phyloP scores from a whole-genome alignment of 169 alveolate species.

The Babesia divergens region DNA sequence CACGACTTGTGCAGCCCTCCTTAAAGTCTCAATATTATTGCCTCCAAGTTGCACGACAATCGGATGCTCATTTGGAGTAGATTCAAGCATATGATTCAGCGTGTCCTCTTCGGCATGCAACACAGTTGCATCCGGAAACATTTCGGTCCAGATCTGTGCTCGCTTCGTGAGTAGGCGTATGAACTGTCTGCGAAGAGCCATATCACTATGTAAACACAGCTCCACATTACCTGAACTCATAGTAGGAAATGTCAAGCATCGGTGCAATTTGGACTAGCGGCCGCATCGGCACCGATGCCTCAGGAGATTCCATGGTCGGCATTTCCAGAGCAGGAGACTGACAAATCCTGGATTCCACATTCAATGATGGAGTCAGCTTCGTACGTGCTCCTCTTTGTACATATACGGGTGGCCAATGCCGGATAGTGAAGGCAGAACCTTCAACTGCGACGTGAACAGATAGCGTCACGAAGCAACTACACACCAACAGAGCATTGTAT shows the following conservation, averaged over 20 bases:
- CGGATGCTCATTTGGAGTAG: slow-evolving; percentile 77
- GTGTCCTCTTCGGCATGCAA: slow-evolving; percentile 67
- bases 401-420: too few relatives aligned
- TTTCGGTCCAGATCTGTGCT: slow-evolving; percentile 90
- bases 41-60: slow-evolving; percentile 94
- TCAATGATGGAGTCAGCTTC: too few relatives aligned
- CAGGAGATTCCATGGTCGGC: too few relatives aligned
- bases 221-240: slow-evolving; percentile 79
- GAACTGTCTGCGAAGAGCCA: slow-evolving; percentile 46
- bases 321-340: too few relatives aligned
- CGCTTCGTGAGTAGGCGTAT: slow-evolving; percentile 84
- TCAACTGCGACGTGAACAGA: not conserved
- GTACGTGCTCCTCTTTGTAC: too few relatives aligned
- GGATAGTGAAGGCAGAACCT: not conserved
- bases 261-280: slow-evolving; percentile 90
- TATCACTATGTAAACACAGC: not conserved
- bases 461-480: not conserved
- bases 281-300: slow-evolving; percentile 17
- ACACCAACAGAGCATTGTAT: not conserved
- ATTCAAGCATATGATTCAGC: slow-evolving; percentile 55
- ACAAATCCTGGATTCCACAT: too few relatives aligned
- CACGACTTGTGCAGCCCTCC: slow-evolving; percentile 86
- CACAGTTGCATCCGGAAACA: slow-evolving; percentile 85
- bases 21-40: slow-evolving; percentile 81
- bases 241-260: slow-evolving; percentile 92